Evolutionary conservation across 441 rosid genomes (phyloP), one percentile per base, ranked within the genome.

Genomic region (Pelargonium exstipulatum): DNA sequence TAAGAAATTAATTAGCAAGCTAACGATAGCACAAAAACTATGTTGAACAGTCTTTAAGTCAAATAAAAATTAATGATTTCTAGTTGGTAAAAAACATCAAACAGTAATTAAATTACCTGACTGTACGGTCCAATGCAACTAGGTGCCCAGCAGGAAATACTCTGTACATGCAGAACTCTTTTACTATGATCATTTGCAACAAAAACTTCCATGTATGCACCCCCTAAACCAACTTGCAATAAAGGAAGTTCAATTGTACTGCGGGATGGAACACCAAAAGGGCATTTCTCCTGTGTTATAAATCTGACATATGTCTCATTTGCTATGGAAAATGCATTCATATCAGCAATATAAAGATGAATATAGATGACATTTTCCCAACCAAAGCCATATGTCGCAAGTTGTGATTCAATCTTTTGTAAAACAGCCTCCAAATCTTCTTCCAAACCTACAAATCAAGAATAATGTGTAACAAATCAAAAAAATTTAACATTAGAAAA

Each of bases 121-220:
- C 99, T 92, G 74, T 92, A 95, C 62, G 99, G 99, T 72, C 99
- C 99, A 51, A 95, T 95, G 88, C 99, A 92, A 80, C 99, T 90
- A 57, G 99, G 99, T 70, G 98, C 99, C 99, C 98, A 95, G 64
- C 85, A 83, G 42, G 99, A 95, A 67, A 90, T 92, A 74, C 98
- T 95, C 73, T 92, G 97, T 2, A 95, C 99, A 74, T 95, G 99
- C 79, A 92, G 87, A 76, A 90, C 99, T 71, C 81, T 90, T 86
- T 92, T 90, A 83, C 86, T 84, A 62, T 77, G 82, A 68, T 87
- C 85, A 71, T 81, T 83, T 20, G 90, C 81, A 58, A 88, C 95
- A 55, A 95, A 82, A 72, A 92, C 91, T 81, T 95, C 97, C 40
- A 92, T 57, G 64, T 84, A 90, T 48, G 92, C 95, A 82, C 76